Evolutionary conservation across 768 basidiomycete genomes (phyloP), one percentile per base, ranked within the genome.

Genomic region (Suillus occidentalis): DNA sequence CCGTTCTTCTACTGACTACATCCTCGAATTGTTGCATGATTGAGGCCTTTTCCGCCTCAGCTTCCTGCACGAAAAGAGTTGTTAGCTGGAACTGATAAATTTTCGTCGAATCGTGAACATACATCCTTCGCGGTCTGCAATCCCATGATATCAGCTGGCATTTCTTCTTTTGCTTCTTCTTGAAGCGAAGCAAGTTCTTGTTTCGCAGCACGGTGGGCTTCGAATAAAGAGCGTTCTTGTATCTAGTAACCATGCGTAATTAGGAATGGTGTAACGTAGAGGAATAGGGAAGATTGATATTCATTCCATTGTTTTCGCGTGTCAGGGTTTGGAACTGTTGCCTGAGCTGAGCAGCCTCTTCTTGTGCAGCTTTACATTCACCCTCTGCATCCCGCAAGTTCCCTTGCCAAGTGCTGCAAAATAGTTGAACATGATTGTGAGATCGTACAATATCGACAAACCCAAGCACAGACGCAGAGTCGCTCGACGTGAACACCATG

Each of bases 81-180:
- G 66, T 63, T 57, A 64, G 36, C 5, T 67, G 47, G 8, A 62
- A 53, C 22, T 56, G 39, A 59, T 13, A 14, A 25, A 36, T 12
- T 42, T 37, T n/a, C n/a, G n/a, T n/a, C n/a, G n/a, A n/a, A n/a
- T 43, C 37, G 25, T 43, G 64, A 37, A 72, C 83, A 36, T 68
- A 88, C 90, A 68, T 81, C 73, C 72, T 86, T 85, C 6, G 82
- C 85, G 14, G 75, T 80, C 65, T 88, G 79, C 16, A 91, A 76
- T 16, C 82, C 84, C 25, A 83, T 79, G n/a, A 91, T 79, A 68
- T 84, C 83, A 8, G 84, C 84, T 2, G 90, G 89, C 73, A 89
- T 78, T 14, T 90, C 89, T 22, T 91, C 89, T 63, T 89, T 90
- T 14, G 83, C 82, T 66, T 90, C 89, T 42, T 83, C 78, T 66